Evolutionary conservation across 345 rosid species (phyloP).

Genomic region (Camelina laxa): DNA sequence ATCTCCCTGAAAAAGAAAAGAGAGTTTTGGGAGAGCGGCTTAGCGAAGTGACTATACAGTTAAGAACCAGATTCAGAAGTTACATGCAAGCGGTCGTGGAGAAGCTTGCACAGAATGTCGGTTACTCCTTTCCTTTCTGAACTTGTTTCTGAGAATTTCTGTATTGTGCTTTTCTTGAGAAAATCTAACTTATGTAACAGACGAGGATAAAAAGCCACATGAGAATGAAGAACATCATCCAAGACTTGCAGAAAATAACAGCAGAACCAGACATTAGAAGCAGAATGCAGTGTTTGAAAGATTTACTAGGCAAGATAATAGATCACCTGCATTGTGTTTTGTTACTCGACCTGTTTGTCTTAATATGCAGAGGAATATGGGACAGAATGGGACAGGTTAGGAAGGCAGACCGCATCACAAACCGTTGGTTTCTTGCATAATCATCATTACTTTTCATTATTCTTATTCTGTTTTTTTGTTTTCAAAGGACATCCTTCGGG

Average conservation of each 20-base stretch:
- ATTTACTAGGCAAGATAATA: constrained; percentile 60
- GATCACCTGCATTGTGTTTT: constrained; percentile 66
- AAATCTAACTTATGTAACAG: constrained; percentile 43
- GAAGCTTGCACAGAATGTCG: constrained; percentile 81
- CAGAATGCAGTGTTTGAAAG: constrained; percentile 78
- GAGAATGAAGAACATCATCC: constrained; percentile 76
- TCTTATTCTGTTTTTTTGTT: constrained; percentile 4
- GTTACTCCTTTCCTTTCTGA: constrained; percentile 38
- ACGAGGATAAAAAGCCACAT: constrained; percentile 64
- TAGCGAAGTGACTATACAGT: constrained; percentile 74
- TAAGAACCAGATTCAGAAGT: constrained; percentile 69
- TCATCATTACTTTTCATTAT: not conserved
- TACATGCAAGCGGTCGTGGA: constrained; percentile 77
- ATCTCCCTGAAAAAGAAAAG: constrained; percentile 57
- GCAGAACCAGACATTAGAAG: constrained; percentile 64
- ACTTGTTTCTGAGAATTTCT: constrained; percentile 4
- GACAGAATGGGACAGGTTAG: constrained; percentile 85
- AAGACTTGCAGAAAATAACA: constrained; percentile 68
- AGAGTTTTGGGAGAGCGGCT: constrained; percentile 71
- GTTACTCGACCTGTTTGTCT: constrained; percentile 64
- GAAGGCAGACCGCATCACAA: not conserved
- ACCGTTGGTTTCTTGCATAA: not conserved
- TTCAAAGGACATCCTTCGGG: constrained; percentile 63
- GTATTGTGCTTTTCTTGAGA: constrained; percentile 1
- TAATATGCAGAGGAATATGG: constrained; percentile 75